Evolutionary conservation across 2,329 filamentous ascomycete species (phyloP), one percentile per base, ranked within the genome.

Genomic region (Penicillium sp.): DNA sequence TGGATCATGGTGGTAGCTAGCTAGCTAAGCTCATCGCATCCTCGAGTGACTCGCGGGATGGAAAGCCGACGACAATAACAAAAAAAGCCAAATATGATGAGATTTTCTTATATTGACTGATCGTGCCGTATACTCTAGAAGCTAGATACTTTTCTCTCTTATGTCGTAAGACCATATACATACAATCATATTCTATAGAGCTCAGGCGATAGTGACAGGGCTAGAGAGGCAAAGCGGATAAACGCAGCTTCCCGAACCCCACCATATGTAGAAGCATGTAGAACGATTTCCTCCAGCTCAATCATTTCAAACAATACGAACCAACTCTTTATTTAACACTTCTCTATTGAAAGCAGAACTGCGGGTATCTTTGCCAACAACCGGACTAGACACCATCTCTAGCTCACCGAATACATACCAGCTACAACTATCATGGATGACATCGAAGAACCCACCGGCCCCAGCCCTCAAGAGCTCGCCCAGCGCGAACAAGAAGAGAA

Each of bases 401-500:
- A n/a, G 14, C 30, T 11, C 14, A 16, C 16, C 30, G n/a, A n/a
- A n/a, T 35, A 16, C 12, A 16, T 14, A 35, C 30, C 30, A 35
- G 12, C 12, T 35, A 35, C 30, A 30, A 30, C 28, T 30, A 30
- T 5, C 2, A 61, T 61, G 59, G 54, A 69, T 52, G 67, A 67
- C 57, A 60, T 62, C 20, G 71, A 74, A 40, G 56, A 58, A 14
- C 50, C 50, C 48, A 60, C 64, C 18, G 62, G 66, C 21, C 65
- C 63, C 11, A 68, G 65, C 30, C 65, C 68, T 24, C 59, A 61
- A 28, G 70, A 73, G 23, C 18, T 65, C 33, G 68, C 78, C 57
- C 79, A 83, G 67, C 82, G 80, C 59, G 77, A 80, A 58, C 76
- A 73, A 61, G 74, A 79, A 62, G 83, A 86, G 66, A 78, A 77